Percentiles rank a stretch among this genome's conserved stretches.
Conservation (phyloP, 202 grass and related monocot genomes). For the Musa balbisiana region DNA sequence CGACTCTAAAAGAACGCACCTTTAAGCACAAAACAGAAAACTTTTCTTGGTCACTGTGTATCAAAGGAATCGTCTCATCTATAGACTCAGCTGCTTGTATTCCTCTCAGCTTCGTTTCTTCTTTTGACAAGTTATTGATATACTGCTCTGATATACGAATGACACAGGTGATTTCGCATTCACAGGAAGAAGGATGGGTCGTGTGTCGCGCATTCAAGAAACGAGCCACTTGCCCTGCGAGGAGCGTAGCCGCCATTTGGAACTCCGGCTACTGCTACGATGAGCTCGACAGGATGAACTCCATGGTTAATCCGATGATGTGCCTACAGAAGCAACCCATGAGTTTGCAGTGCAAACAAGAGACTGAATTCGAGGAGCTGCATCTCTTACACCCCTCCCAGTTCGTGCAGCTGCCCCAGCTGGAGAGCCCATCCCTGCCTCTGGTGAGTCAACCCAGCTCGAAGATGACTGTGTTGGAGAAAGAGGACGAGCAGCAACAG, state of each 20-base stretch:
- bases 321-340: constrained; percentile 34
- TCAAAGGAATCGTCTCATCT: neutral
- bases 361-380: constrained; percentile 49
- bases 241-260: constrained; percentile 57
- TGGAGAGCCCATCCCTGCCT: constrained; percentile 60
- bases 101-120: neutral
- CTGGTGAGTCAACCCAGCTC: constrained; percentile 18
- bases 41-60: neutral
- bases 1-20: neutral
- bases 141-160: neutral
- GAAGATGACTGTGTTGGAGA: constrained; percentile 11
- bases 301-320: constrained; percentile 23
- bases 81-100: neutral
- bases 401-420: constrained; percentile 68
- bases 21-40: neutral
- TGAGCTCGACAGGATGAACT: constrained; percentile 28
- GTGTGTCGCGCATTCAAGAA: constrained; percentile 98
- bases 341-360: constrained; percentile 44
- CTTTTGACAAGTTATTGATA: no score
- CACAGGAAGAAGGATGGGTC: constrained; percentile 98
- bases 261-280: constrained; percentile 46
- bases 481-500: constrained; percentile 20
- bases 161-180: neutral
- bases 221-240: constrained; percentile 39
- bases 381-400: constrained; percentile 41